Conservation (phyloP, 1,284 basidiomycete genomes). For the Leccinum griseonigrum region DNA sequence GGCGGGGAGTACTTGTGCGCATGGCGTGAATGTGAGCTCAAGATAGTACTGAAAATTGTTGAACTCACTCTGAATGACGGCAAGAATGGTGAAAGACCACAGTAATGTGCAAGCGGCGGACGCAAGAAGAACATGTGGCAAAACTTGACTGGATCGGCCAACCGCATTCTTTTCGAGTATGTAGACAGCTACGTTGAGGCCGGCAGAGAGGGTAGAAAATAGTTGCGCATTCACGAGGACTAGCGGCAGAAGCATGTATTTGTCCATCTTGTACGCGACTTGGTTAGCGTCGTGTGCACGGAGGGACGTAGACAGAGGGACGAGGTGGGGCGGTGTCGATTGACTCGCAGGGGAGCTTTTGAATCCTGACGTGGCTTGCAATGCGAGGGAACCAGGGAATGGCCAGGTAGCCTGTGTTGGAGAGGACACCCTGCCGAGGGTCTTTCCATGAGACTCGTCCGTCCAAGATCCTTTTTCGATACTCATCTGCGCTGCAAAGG, state of each 20-base stretch:
- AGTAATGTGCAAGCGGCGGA: slow-evolving; percentile 21
- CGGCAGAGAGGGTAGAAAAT: slow-evolving; percentile 24
- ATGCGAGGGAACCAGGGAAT: slow-evolving; percentile 30
- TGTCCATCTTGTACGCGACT: not conserved
- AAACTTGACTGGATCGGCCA: not conserved
- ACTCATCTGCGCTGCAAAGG: not conserved
- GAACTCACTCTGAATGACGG: slow-evolving; percentile 25
- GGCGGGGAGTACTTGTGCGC: too few relatives aligned
- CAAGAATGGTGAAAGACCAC: slow-evolving; percentile 25
- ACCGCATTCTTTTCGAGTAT: slow-evolving; percentile 3
- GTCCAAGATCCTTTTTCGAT: slow-evolving; percentile 14
- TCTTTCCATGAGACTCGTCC: slow-evolving; percentile 7
- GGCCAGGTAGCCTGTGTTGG: slow-evolving; percentile 34
- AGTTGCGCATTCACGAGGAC: slow-evolving; percentile 23
- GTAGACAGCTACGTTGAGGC: slow-evolving; percentile 20
- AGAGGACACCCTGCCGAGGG: slow-evolving; percentile 23
- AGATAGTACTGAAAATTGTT: not conserved
- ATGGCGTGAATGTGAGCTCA: slow-evolving; percentile 1
- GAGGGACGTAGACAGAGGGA: slow-evolving; percentile 3
- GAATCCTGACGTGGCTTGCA: slow-evolving; percentile 5
- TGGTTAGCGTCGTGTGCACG: not conserved
- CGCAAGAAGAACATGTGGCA: slow-evolving; percentile 14
- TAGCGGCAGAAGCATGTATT: slow-evolving; percentile 7
- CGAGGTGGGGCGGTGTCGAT: not conserved
- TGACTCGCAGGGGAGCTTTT: not conserved